Base-by-base conservation (phyloP, 192 early-diverging fungal species). In the Coemansia sp. region DNA sequence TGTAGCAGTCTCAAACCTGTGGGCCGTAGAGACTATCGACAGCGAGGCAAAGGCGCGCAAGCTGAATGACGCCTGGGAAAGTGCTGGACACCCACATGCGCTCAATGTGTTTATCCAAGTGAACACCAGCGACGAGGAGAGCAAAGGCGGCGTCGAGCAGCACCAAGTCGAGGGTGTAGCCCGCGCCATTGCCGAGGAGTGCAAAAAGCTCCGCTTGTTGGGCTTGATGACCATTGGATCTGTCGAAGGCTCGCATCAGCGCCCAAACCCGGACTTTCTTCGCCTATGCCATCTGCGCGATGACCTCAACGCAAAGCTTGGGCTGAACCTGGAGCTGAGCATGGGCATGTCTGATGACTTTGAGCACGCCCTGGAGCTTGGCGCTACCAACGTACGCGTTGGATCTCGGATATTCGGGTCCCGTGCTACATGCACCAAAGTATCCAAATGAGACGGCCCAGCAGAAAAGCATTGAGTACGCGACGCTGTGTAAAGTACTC, bases 311-410 rank as follows among this genome's bases (percentile, higher is more conserved):
- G 41, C 61, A 3, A 45, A 25, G 21, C 38, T 70, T 4, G 84
- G 82, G 14, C 29, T 63, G 17, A 67, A 45, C 15, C 62, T 98
- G 44, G 93, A 94, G 77, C 80, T 97, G 58, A 94, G 93, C 75
- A 97, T 98, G 95, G 97, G 97, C 39, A 99, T 99, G 97, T 98
- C 95, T 25, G 91, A 88, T 71, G 96, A 99, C 78, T 98, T 90
- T 87, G 87, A 89, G 61, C 80, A 87, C 38, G 96, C 96, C 5
- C 85, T 99, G 57, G 76, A 86, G 36, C 85, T 90, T 34, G 97
- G 96, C 37, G 88, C 94, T 5, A 95, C 95, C 37, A 97, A 91
- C 69, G 90, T 99, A 32, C 90, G 97, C n/a, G 92, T 98, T 9
- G 97, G 97, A 9, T 92, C 88, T 64, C 89, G 85, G 19, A 94